Evolutionary conservation across 2,329 filamentous ascomycete species (phyloP).

Genomic region (Stachybotrys chartarum): DNA sequence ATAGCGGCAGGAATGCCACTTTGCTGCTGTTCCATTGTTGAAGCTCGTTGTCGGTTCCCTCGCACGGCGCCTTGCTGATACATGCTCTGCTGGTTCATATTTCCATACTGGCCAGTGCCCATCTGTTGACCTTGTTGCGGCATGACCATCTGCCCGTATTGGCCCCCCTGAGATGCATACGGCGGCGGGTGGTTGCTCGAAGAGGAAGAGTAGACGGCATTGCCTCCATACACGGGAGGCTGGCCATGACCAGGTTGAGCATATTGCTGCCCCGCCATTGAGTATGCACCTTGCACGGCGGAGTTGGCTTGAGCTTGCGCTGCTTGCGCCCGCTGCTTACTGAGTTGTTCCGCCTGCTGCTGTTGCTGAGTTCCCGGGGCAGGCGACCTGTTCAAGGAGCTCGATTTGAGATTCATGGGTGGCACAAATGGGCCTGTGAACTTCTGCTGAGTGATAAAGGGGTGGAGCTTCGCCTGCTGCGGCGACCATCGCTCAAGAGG

Average conservation of each 20-base stretch:
- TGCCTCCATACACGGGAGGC: constrained; percentile 68
- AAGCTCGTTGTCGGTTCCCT: constrained; percentile 78
- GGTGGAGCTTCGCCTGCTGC: constrained; percentile 93
- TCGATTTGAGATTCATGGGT: constrained; percentile 91
- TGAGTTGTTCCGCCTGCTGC: constrained; percentile 87
- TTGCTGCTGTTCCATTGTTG: constrained; percentile 93
- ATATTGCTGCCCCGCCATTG: constrained; percentile 41
- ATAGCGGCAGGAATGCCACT: constrained; percentile 88
- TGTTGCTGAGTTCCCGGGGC: constrained; percentile 93
- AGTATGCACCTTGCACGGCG: constrained; percentile 60
- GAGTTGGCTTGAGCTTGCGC: constrained; percentile 65
- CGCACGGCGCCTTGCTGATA: constrained; percentile 61
- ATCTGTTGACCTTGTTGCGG: constrained; percentile 60
- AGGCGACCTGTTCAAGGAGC: constrained; percentile 76
- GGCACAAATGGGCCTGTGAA: constrained; percentile 94
- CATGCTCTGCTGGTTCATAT: constrained; percentile 43
- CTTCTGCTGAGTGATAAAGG: constrained; percentile 98
- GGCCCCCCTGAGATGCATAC: constrained; percentile 65
- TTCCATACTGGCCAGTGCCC: constrained; percentile 55
- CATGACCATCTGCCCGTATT: constrained; percentile 70
- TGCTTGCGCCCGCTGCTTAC: constrained; percentile 77
- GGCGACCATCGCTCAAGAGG: constrained; percentile 96
- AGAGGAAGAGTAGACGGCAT: constrained; percentile 66
- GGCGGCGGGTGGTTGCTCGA: constrained; percentile 53
- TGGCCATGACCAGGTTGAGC: constrained; percentile 34